phyloP scores from a whole-genome alignment of 306 rosid genomes.

The Begonia peltatifolia region DNA sequence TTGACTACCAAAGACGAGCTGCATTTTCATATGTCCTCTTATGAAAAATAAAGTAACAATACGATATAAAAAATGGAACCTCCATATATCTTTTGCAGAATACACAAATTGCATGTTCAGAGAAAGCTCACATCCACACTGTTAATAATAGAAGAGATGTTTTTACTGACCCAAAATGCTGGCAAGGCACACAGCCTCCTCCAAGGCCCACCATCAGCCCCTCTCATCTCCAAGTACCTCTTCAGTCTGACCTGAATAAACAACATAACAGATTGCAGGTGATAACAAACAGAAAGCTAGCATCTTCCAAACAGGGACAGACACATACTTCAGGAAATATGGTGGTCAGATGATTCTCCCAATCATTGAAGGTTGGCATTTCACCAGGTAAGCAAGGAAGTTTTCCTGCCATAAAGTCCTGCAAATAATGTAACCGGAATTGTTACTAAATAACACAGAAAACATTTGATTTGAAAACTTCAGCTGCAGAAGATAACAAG shows the following conservation, averaged over 20 bases:
- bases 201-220: conserved; percentile 99
- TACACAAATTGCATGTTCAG: too few species aligned
- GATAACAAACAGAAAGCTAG: conserved; percentile 1
- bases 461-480: too few species aligned
- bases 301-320: conserved; percentile 5
- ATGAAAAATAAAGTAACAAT: too few species aligned
- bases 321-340: conserved; percentile 77
- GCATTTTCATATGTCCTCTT: too few species aligned
- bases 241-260: conserved; percentile 81
- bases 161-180: conserved; percentile 75
- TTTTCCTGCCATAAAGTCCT: conserved; percentile 88
- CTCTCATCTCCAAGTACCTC: conserved; percentile 99
- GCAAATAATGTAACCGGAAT: conserved; percentile 6
- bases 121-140: too few species aligned
- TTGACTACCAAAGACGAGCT: too few species aligned
- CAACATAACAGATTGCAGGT: conserved; percentile 9
- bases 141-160: background rate
- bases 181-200: conserved; percentile 96
- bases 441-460: too few species aligned
- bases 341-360: conserved; percentile 98
- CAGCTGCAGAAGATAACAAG: too few species aligned
- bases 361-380: conserved; percentile 81
- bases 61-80: too few species aligned
- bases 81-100: too few species aligned
- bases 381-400: conserved; percentile 82